phyloP scores from a whole-genome alignment of 768 basidiomycete genomes.

The Tylopilus balloui region DNA sequence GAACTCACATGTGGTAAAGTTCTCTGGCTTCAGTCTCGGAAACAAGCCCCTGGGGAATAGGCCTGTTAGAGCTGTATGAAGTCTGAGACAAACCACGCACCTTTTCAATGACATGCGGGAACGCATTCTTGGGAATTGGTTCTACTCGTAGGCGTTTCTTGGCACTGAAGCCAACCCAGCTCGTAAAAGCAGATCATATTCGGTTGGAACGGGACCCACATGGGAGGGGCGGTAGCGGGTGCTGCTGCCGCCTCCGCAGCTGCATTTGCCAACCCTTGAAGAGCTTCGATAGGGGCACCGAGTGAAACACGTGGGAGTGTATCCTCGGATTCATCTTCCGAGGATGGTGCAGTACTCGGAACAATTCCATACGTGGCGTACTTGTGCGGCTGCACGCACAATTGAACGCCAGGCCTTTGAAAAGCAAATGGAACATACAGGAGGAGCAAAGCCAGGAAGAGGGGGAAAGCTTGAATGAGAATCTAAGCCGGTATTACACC shows the following conservation, averaged over 20 bases:
- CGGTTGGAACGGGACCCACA: conserved; percentile 34
- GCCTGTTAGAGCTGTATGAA: neutral
- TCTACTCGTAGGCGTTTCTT: conserved; percentile 85
- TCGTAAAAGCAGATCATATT: neutral
- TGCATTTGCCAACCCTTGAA: conserved; percentile 91
- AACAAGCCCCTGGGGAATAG: conserved; percentile 65
- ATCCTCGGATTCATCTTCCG: conserved; percentile 90
- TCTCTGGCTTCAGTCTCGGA: conserved; percentile 82
- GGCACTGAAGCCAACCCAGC: conserved; percentile 31
- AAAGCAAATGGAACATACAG: conserved; percentile 44
- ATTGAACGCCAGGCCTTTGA: conserved; percentile 17
- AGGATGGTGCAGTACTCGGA: conserved; percentile 76
- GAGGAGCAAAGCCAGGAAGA: conserved; percentile 87
- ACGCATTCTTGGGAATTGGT: conserved; percentile 79
- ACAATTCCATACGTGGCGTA: conserved; percentile 90
- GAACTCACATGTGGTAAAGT: conserved; percentile 80
- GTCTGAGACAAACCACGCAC: conserved; percentile 29
- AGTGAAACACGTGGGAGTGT: conserved; percentile 78
- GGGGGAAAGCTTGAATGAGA: conserved; percentile 62
- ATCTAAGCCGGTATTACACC: conserved; percentile 28
- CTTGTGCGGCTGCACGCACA: conserved; percentile 64
- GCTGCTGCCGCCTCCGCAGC: conserved; percentile 90
- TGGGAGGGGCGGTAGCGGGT: conserved; percentile 58
- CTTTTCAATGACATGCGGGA: conserved; percentile 88
- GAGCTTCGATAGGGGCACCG: conserved; percentile 90